Evolutionary conservation across 768 basidiomycete genomes (phyloP).

Genomic region (Mycena belliarum): DNA sequence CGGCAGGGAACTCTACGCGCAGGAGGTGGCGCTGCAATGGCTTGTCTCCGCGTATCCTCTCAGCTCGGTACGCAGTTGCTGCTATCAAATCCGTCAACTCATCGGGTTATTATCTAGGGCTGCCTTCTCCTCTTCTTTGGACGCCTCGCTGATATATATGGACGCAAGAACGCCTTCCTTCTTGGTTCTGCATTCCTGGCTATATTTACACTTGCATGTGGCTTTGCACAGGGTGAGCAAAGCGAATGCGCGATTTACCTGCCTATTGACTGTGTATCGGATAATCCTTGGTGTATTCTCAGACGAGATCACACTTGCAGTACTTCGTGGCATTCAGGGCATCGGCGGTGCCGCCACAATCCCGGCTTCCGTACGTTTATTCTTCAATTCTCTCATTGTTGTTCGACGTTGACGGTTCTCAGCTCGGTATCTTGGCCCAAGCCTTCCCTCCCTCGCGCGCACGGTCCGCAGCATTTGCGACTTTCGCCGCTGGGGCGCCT

Average conservation of each 20-base stretch:
- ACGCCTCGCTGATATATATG: slow-evolving; percentile 61
- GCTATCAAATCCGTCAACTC: neutral
- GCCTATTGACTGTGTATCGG: too few species aligned
- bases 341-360: slow-evolving; percentile 59
- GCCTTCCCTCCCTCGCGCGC: slow-evolving; percentile 53
- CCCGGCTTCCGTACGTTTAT: slow-evolving; percentile 53
- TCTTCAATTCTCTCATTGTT: neutral
- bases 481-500: slow-evolving; percentile 70
- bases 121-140: slow-evolving; percentile 64
- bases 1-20: slow-evolving; percentile 37
- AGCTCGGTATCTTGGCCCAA: slow-evolving; percentile 68
- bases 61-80: slow-evolving; percentile 38
- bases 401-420: too few species aligned
- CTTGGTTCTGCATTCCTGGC: slow-evolving; percentile 46
- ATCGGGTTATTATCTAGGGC: slow-evolving; percentile 36
- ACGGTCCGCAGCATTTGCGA: slow-evolving; percentile 66
- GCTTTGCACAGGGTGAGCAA: slow-evolving; percentile 42
- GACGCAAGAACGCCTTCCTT: slow-evolving; percentile 56
- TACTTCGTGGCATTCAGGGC: slow-evolving; percentile 66
- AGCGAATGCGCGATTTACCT: too few species aligned
- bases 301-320: slow-evolving; percentile 45
- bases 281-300: too few species aligned
- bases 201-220: slow-evolving; percentile 50
- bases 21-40: slow-evolving; percentile 48
- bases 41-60: slow-evolving; percentile 48